Percentiles rank a stretch among this genome's conserved stretches.
phyloP scores from a whole-genome alignment of 2,329 filamentous ascomycete genomes.

The Alternaria arborescens region DNA sequence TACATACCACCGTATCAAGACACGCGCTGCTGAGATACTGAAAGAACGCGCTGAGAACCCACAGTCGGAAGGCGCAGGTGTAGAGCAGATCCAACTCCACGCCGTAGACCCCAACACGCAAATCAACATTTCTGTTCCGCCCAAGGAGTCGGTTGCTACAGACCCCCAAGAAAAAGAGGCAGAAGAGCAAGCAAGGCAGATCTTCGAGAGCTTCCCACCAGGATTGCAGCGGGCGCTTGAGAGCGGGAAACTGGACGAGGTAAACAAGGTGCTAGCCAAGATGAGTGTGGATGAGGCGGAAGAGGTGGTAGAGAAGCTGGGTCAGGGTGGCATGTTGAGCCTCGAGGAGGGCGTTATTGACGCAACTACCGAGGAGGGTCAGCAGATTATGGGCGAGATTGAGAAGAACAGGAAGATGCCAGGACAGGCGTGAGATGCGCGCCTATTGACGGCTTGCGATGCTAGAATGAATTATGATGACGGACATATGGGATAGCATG shows the following conservation, averaged over 20 bases:
- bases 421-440: slow-evolving; percentile 45
- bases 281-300: slow-evolving; percentile 91
- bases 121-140: slow-evolving; percentile 86
- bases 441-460: background rate
- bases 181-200: slow-evolving; percentile 68
- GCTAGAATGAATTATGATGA: background rate
- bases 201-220: slow-evolving; percentile 85
- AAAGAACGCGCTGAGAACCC: slow-evolving; percentile 63
- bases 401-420: slow-evolving; percentile 51
- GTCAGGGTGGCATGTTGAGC: slow-evolving; percentile 87
- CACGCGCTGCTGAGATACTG: slow-evolving; percentile 76
- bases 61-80: slow-evolving; percentile 65
- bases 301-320: slow-evolving; percentile 80
- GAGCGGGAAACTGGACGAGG: slow-evolving; percentile 86
- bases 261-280: slow-evolving; percentile 85
- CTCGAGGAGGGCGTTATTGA: slow-evolving; percentile 94
- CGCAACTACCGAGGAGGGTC: slow-evolving; percentile 87
- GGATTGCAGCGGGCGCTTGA: slow-evolving; percentile 84
- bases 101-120: slow-evolving; percentile 92
- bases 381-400: slow-evolving; percentile 78
- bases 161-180: slow-evolving; percentile 66
- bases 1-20: slow-evolving; percentile 84
- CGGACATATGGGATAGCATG: background rate
- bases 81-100: slow-evolving; percentile 97
- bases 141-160: slow-evolving; percentile 56